These are phyloP conservation scores for Tubosaeta sp. DNA, from an alignment of 768 basidiomycete genomes.

Conservation along the genomic window DNA sequence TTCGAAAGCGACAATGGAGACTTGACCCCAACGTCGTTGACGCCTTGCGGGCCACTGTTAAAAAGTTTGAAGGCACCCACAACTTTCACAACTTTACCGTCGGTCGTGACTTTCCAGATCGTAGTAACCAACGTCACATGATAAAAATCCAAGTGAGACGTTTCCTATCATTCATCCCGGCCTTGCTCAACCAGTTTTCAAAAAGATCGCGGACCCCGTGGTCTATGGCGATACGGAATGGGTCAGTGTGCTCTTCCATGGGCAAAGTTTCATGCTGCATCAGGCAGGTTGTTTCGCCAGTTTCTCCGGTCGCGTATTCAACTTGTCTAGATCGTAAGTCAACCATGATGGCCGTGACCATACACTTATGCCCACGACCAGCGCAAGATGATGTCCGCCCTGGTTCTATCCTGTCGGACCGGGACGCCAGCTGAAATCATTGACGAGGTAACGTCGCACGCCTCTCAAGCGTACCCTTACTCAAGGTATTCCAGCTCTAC, in stretches of 20 bases:
- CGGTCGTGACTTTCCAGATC: constrained; percentile 77
- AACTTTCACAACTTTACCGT: constrained; percentile 99
- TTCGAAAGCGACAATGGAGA: constrained; percentile 72
- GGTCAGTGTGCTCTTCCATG: constrained; percentile 90
- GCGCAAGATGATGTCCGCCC: constrained; percentile 95
- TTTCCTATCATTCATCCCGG: neutral
- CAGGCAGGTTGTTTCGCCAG: constrained; percentile 56
- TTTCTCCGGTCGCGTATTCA: constrained; percentile 20
- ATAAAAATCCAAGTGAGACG: constrained; percentile 69
- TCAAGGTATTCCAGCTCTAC: constrained; percentile 53
- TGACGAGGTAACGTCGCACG: constrained; percentile 48
- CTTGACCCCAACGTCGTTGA: constrained; percentile 49
- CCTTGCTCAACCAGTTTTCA: neutral
- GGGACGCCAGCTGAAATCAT: constrained; percentile 71
- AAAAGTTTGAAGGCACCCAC: constrained; percentile 80
- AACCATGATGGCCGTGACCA: neutral
- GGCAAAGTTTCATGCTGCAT: constrained; percentile 98
- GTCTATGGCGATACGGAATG: constrained; percentile 92
- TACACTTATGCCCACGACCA: constrained; percentile 30
- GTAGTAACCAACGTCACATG: constrained; percentile 83
- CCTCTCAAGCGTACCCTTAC: neutral
- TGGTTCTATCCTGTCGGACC: constrained; percentile 78
- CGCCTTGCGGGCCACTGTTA: constrained; percentile 50
- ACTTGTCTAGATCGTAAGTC: constrained; percentile 29
- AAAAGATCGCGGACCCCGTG: constrained; percentile 75